A percentile compares a stretch with the other conserved stretches of the same genome.
Evolutionary conservation across 2,329 filamentous ascomycete species (phyloP).

Genomic region (Fusarium oligoseptatum): DNA sequence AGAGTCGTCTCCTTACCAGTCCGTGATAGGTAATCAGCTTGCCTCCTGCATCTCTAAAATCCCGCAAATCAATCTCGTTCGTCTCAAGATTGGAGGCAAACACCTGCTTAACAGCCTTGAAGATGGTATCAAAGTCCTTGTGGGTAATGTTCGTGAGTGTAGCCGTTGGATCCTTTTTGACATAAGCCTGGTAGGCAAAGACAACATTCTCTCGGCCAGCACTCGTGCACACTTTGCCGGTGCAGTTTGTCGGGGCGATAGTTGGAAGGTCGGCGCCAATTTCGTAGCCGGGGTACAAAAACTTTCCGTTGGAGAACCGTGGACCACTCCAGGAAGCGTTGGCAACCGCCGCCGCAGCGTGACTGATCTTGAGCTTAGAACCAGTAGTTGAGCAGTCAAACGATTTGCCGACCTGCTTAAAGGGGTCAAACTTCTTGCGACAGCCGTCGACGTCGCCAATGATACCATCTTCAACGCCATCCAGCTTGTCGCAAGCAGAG

Average conservation of each 20-base stretch:
- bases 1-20: background rate
- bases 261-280: slow-evolving; percentile 8
- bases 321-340: slow-evolving; percentile 11
- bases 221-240: background rate
- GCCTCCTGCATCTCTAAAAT: background rate
- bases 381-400: slow-evolving; percentile 16
- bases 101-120: background rate
- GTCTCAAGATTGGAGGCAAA: slow-evolving; percentile 11
- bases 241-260: slow-evolving; percentile 5
- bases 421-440: background rate
- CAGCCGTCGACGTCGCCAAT: slow-evolving; percentile 1
- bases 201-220: background rate
- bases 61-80: background rate
- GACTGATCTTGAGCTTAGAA: background rate
- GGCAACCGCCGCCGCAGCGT: background rate
- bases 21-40: slow-evolving; percentile 13
- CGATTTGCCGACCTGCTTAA: background rate
- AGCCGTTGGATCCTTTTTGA: background rate
- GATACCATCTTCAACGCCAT: slow-evolving; percentile 1
- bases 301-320: background rate
- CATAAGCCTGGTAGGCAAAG: background rate
- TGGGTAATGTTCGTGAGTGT: background rate
- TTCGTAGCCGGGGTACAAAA: slow-evolving; percentile 1
- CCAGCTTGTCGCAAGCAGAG: background rate
- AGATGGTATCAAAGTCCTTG: slow-evolving; percentile 7